Percentiles rank a stretch among this genome's conserved stretches.
phyloP scores from a whole-genome alignment of 805 yeast species.

The Metschnikowia matae region DNA sequence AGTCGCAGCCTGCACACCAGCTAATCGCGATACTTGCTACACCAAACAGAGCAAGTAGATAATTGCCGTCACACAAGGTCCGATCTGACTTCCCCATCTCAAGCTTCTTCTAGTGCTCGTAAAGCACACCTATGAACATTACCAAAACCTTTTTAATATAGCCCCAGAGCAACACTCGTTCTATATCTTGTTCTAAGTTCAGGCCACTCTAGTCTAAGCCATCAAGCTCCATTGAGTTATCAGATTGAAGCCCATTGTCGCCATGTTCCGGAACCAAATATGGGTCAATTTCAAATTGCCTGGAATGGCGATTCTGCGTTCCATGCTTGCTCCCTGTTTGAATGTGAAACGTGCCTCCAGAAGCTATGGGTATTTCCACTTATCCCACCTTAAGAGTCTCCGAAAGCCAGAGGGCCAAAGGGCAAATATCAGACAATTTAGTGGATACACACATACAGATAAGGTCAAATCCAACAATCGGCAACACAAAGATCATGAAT shows the following conservation, averaged over 20 bases:
- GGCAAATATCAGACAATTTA: background rate
- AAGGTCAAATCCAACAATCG: background rate
- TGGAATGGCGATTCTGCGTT: background rate
- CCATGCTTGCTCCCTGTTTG: background rate
- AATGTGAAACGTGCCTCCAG: background rate
- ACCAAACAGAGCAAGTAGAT: background rate
- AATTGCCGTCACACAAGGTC: background rate
- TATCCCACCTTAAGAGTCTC: background rate
- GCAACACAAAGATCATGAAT: background rate
- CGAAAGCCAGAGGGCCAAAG: background rate
- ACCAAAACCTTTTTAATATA: background rate
- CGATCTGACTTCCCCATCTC: background rate
- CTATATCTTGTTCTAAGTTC: no score
- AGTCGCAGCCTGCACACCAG: background rate
- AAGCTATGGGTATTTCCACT: background rate
- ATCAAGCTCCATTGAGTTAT: background rate
- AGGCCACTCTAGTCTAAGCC: background rate
- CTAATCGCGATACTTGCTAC: conserved; percentile 2
- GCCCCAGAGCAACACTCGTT: background rate
- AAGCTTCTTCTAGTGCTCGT: background rate
- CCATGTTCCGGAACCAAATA: background rate
- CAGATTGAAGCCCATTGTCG: background rate
- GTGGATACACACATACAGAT: background rate
- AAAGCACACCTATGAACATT: background rate
- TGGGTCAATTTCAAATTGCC: background rate